Conservation (phyloP, 495 filamentous ascomycete species). For the Venustampulla echinocandica region DNA sequence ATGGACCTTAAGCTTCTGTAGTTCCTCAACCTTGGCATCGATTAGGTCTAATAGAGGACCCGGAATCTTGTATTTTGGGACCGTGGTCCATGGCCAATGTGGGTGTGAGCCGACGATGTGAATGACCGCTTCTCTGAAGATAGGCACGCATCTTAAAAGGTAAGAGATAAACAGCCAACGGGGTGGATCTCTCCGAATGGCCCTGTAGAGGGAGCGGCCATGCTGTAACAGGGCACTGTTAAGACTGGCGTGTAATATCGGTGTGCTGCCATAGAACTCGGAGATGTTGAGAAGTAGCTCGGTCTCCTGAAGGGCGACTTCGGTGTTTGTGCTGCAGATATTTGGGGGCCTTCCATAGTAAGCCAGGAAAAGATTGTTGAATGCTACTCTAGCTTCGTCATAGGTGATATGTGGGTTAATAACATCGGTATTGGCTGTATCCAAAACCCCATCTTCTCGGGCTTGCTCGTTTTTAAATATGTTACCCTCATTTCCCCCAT, state of each 20-base stretch:
- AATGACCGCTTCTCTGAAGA: slow-evolving; percentile 18
- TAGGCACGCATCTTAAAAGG: slow-evolving; percentile 2
- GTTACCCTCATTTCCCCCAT: too few relatives aligned
- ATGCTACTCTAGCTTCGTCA: not conserved
- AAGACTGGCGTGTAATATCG: not conserved
- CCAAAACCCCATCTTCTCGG: not conserved
- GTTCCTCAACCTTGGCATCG: slow-evolving; percentile 1
- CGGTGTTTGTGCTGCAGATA: slow-evolving; percentile 8
- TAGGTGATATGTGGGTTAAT: too few relatives aligned
- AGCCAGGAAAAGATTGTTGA: slow-evolving; percentile 10
- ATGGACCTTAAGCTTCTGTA: not conserved
- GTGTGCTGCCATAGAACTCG: not conserved
- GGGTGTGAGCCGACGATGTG: slow-evolving; percentile 13
- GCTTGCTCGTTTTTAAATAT: not conserved
- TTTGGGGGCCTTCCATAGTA: not conserved
- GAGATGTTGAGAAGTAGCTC: slow-evolving; percentile 6
- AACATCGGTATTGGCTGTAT: too few relatives aligned
- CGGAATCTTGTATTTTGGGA: not conserved
- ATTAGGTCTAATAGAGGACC: slow-evolving; percentile 1
- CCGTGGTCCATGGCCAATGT: not conserved
- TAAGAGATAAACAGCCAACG: slow-evolving; percentile 11
- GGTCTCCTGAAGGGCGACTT: slow-evolving; percentile 2
- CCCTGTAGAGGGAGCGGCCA: slow-evolving; percentile 5
- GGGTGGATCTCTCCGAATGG: slow-evolving; percentile 8
- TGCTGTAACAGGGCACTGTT: slow-evolving; percentile 1